Conservation (phyloP, 1,139 yeast genomes). For the Saccharomyces hybrid region DNA sequence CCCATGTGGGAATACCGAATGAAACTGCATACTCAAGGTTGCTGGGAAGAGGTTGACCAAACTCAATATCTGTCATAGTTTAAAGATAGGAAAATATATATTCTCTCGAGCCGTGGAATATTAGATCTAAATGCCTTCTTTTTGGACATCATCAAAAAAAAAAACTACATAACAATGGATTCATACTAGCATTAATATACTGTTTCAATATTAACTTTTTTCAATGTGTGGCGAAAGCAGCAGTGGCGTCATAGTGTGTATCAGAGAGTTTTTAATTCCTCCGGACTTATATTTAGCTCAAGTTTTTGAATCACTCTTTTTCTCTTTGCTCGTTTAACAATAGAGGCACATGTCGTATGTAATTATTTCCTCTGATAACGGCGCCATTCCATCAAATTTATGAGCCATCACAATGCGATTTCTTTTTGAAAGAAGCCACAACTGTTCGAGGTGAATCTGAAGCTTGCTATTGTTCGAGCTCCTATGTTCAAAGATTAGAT, state of each 20-base stretch:
- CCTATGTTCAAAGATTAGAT: not conserved
- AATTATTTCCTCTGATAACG: no score
- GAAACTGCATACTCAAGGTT: slow-evolving; percentile 90
- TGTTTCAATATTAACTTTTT: not conserved
- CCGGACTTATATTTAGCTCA: not conserved
- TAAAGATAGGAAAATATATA: not conserved
- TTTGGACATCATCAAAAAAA: no score
- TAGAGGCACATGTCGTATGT: no score
- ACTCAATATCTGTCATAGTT: slow-evolving; percentile 22
- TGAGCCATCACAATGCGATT: no score
- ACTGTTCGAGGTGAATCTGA: no score
- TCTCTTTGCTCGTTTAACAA: not conserved
- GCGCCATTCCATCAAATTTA: no score
- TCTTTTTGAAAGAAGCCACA: no score
- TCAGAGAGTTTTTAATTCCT: not conserved
- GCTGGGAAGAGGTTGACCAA: slow-evolving; percentile 82
- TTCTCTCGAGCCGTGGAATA: no score
- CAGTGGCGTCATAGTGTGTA: not conserved
- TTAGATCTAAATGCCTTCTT: not conserved
- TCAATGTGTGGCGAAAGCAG: not conserved
- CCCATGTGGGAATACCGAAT: slow-evolving; percentile 92
- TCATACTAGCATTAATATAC: not conserved
- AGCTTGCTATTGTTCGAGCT: no score
- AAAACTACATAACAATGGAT: no score
- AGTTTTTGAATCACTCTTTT: not conserved